Evolutionary conservation across 2,329 filamentous ascomycete species (phyloP).

Genomic region (Calonectria leucothoes): DNA sequence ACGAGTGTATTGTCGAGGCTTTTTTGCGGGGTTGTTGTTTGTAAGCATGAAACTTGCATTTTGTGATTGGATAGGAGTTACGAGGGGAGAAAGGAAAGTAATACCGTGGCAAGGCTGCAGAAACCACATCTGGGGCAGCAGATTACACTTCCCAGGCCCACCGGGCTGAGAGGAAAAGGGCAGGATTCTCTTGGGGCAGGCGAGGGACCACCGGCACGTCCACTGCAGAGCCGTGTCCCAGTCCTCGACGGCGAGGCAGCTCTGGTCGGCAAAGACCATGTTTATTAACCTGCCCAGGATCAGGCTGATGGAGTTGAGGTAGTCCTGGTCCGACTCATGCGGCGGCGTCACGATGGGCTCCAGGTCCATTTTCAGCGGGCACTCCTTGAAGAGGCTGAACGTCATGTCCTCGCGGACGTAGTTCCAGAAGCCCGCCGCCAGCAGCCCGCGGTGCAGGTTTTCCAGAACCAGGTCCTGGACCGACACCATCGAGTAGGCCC

Average conservation of each 20-base stretch:
- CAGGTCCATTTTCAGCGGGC: conserved; percentile 55
- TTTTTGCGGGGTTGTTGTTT: not conserved
- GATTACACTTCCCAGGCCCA: not conserved
- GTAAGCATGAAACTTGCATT: not conserved
- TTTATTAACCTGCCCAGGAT: conserved; percentile 59
- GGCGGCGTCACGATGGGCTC: conserved; percentile 31
- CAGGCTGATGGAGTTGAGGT: conserved; percentile 54
- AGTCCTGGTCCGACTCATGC: conserved; percentile 31
- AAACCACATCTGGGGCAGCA: conserved; percentile 54
- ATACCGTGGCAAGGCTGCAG: conserved; percentile 57
- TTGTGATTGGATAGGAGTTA: too few relatives aligned
- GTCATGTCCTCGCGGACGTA: conserved; percentile 65
- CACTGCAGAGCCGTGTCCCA: conserved; percentile 38
- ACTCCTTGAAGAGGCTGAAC: conserved; percentile 58
- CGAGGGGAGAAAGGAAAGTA: not conserved
- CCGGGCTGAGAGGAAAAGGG: conserved; percentile 43
- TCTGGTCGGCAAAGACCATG: conserved; percentile 40
- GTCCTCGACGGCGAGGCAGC: not conserved
- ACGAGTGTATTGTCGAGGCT: conserved; percentile 59
- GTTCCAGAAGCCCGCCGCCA: conserved; percentile 61
- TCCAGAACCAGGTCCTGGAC: conserved; percentile 38
- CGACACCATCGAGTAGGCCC: conserved; percentile 57
- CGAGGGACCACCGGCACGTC: conserved; percentile 45
- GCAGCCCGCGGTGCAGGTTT: conserved; percentile 41
- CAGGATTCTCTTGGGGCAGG: conserved; percentile 45